Base-by-base conservation (phyloP, 2,329 filamentous ascomycete species). In the Piedraia hortae region DNA sequence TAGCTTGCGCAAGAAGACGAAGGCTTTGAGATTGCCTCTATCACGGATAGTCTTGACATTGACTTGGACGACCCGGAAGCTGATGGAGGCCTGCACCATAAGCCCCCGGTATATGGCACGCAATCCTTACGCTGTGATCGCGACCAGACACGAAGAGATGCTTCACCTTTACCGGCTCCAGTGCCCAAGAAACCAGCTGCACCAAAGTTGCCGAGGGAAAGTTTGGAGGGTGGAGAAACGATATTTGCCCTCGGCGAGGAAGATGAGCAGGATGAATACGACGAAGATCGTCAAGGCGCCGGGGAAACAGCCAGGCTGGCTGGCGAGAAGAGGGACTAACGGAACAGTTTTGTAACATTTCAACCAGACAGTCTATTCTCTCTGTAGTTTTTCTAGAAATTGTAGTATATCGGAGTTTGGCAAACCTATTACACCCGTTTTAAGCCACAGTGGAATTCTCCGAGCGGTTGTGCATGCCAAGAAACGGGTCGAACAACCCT, bases 171-270 rank as follows among this genome's bases (percentile, higher is more conserved):
- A 3, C 58, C 59, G 21, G 59, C 59, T 14, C 53, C 53, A 8
- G 48, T 48, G 26, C 45, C 49, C 12, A 51, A 50, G 28, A 56
- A 47, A 42, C 56, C 38, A 31, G 34, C 50, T 12, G 21, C 21
- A 3, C 3, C 12, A 13, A 16, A 11, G 7, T 50, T 56, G 20
- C 53, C 59, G 26, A 44, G 61, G 34, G 53, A 68, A 28, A 68
- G 62, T 22, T 48, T 73, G 15, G 80, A 93, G n/a, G n/a, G n/a
- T 30, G 78, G 78, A 6, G 85, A 93, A 48, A 90, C 80, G 0
- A 88, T 93, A 29, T 93, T 93, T 37, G 82, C 82, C 1, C 74
- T 93, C 6, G 82, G 78, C 6, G 63, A 65, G 25, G 24, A 46
- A 45, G 19, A 51, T 47, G 32, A 32, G 8, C 22, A 25, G 15